A percentile compares a stretch with the other conserved stretches of the same genome.
phyloP scores from a whole-genome alignment of 108 stramenopile species.

The Aurantiochytrium sp. region DNA sequence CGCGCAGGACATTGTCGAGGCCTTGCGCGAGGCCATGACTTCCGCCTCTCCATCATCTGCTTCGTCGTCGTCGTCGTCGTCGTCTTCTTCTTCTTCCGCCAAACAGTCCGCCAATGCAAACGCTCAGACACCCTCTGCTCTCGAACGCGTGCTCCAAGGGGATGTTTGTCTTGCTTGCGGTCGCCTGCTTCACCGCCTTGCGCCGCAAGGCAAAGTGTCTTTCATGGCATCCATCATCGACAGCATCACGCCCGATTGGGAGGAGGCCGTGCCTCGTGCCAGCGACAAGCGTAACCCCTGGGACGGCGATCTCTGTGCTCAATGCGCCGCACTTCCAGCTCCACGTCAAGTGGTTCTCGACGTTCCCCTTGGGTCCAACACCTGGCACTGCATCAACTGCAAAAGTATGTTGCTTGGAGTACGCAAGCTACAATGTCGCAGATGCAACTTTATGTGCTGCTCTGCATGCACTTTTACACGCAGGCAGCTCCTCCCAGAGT shows the following conservation, averaged over 20 bases:
- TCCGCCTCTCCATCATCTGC: not conserved
- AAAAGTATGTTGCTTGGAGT: not conserved
- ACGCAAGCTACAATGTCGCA: not conserved
- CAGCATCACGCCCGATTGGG: not conserved
- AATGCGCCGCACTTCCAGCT: not conserved
- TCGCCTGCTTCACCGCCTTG: not conserved
- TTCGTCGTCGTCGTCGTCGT: too few species aligned
- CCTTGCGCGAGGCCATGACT: not conserved
- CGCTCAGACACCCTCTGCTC: not conserved
- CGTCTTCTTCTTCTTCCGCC: too few species aligned
- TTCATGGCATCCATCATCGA: not conserved
- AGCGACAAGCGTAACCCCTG: not conserved
- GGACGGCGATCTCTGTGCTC: not conserved
- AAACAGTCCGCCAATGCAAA: too few species aligned
- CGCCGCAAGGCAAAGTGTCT: not conserved
- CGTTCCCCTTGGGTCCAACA: not conserved
- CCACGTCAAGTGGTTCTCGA: not conserved
- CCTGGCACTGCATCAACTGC: constrained; percentile 4
- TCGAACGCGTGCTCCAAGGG: not conserved
- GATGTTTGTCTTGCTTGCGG: not conserved
- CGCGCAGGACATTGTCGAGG: not conserved
- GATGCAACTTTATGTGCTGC: not conserved
- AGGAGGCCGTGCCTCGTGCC: not conserved
- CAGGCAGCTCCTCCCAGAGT: not conserved
- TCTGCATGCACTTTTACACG: not conserved